Evolutionary conservation across 768 basidiomycete genomes (phyloP).

Genomic region (Boletus tomentosulus): DNA sequence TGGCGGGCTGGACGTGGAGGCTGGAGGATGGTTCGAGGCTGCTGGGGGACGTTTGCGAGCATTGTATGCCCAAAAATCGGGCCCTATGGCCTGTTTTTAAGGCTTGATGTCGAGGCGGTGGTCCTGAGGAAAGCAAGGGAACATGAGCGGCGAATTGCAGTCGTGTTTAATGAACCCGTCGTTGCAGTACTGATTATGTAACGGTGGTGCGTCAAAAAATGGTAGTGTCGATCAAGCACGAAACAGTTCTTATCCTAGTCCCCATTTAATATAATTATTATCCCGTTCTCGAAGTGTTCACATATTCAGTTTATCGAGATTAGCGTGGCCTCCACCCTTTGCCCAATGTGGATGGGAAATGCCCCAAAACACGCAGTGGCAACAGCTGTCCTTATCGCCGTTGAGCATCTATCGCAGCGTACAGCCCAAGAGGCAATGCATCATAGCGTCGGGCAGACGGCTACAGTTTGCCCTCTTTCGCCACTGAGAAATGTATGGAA

Average conservation of each 20-base stretch:
- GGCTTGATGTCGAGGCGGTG: constrained; percentile 25
- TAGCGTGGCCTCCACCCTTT: constrained; percentile 34
- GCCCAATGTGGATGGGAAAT: constrained; percentile 12
- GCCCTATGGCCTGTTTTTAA: constrained; percentile 29
- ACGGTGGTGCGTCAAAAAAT: background rate
- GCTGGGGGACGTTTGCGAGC: constrained; percentile 20
- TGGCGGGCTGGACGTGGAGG: constrained; percentile 13
- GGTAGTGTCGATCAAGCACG: background rate
- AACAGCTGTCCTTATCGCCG: background rate
- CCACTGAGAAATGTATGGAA: background rate
- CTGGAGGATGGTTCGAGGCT: constrained; percentile 15
- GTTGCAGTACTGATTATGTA: constrained; percentile 25
- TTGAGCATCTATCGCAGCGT: background rate
- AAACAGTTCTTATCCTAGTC: background rate
- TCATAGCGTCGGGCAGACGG: background rate
- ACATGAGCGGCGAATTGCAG: constrained; percentile 21
- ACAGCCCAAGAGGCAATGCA: constrained; percentile 9
- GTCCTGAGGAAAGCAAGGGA: constrained; percentile 13
- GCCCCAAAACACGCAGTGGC: no score
- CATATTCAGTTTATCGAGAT: constrained; percentile 7
- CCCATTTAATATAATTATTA: no score
- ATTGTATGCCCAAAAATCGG: constrained; percentile 17
- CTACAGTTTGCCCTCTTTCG: background rate
- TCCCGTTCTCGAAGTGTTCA: background rate
- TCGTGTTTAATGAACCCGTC: constrained; percentile 18